A percentile compares a stretch with the other conserved stretches of the same genome.
Conservation (phyloP, 345 rosid species). For the Populus pruinosa region DNA sequence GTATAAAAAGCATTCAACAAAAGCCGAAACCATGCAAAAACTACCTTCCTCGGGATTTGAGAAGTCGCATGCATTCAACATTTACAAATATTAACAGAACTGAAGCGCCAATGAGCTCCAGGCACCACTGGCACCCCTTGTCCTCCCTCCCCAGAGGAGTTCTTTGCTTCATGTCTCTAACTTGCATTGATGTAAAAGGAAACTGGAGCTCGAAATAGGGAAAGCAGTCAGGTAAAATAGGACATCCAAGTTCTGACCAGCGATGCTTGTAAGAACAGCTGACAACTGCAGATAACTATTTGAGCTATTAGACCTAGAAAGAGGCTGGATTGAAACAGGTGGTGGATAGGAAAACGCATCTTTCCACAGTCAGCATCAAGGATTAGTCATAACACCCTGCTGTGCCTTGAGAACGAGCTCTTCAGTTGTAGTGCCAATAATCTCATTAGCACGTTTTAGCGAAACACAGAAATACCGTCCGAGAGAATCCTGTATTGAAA, state of each 20-base stretch:
- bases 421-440: slow-evolving; percentile 83
- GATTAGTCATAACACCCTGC: slow-evolving; percentile 32
- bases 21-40: not conserved
- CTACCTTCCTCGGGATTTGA: not conserved
- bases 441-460: slow-evolving; percentile 81
- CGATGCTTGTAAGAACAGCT: not conserved
- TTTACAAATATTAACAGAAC: not conserved
- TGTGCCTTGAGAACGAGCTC: slow-evolving; percentile 76
- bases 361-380: slow-evolving; percentile 30
- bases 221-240: not conserved
- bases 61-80: not conserved
- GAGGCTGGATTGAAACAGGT: not conserved
- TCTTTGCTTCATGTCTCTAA: not conserved
- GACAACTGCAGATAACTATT: not conserved
- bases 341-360: slow-evolving; percentile 7
- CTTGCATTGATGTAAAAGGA: not conserved
- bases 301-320: not conserved
- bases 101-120: not conserved
- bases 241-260: not conserved
- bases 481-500: slow-evolving; percentile 57
- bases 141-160: not conserved
- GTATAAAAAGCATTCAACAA: not conserved
- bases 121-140: not conserved
- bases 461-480: slow-evolving; percentile 73
- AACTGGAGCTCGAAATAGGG: not conserved